Conservation (phyloP, 345 rosid species). For the Salix udensis region DNA sequence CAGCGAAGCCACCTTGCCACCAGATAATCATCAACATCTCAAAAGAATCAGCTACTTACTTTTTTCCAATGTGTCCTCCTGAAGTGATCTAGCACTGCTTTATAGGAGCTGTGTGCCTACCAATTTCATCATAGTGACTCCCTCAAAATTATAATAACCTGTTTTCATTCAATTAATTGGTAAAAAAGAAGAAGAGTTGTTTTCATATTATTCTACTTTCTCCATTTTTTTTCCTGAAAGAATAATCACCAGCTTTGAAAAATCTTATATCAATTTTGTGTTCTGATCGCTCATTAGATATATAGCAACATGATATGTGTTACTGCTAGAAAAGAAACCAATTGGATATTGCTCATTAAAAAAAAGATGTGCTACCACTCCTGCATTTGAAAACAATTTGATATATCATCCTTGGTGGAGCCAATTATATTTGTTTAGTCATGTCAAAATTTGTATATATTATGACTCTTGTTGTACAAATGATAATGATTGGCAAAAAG, state of each 20-base stretch:
- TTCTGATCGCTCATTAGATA: not conserved
- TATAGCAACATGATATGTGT: not conserved
- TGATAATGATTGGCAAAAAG: not conserved
- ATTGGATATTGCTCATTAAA: not conserved
- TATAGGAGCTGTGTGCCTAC: conserved; percentile 13
- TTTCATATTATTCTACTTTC: not conserved
- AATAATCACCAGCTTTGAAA: not conserved
- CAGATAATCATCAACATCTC: not conserved
- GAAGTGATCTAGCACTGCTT: conserved; percentile 13
- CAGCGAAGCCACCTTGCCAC: not conserved
- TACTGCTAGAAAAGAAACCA: not conserved
- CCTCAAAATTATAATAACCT: not conserved
- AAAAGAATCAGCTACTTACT: not conserved
- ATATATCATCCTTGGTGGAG: not conserved
- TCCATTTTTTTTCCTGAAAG: no score
- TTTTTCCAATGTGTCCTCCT: not conserved
- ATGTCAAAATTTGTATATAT: not conserved
- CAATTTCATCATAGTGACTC: not conserved
- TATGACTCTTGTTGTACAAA: not conserved
- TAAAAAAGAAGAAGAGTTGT: not conserved
- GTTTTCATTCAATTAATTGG: not conserved
- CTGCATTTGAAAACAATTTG: not conserved
- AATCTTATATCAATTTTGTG: not conserved
- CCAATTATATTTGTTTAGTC: not conserved
- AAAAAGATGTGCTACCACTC: not conserved